A percentile compares a stretch with the other conserved stretches of the same genome.
Conservation (phyloP, 2,329 filamentous ascomycete genomes). For the Magnaporthales sp. region DNA sequence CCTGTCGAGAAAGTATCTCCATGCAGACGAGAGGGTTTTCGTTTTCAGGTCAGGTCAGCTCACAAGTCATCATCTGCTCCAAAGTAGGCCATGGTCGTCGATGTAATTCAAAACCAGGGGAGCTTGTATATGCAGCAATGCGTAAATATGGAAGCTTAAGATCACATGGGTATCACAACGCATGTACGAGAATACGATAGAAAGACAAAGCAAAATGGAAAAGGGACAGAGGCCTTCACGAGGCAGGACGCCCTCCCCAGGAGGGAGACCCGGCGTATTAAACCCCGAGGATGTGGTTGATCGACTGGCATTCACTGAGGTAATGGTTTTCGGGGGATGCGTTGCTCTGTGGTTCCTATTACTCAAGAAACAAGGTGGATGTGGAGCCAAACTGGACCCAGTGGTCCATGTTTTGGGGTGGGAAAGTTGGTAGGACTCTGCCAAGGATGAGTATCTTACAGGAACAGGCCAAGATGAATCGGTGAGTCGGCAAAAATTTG, state of each 20-base stretch:
- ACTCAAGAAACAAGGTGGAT: conserved; percentile 4
- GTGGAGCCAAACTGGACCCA: background rate
- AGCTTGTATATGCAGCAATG: background rate
- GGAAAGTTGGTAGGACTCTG: background rate
- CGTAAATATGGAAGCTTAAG: background rate
- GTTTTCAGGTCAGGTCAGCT: background rate
- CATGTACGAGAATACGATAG: background rate
- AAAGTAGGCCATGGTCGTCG: background rate
- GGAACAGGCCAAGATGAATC: background rate
- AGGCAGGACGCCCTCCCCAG: background rate
- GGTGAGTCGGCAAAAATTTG: background rate
- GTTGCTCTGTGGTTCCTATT: conserved; percentile 1
- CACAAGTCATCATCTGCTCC: background rate
- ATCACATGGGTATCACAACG: background rate
- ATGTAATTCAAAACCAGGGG: background rate
- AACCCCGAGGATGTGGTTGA: background rate
- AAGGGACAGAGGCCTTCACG: background rate
- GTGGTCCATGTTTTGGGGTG: background rate
- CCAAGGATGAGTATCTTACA: background rate
- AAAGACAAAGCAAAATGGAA: background rate
- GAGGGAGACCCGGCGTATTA: background rate
- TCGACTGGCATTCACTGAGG: background rate
- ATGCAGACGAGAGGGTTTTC: background rate
- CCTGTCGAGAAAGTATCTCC: background rate
- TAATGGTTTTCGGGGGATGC: background rate